Conservation (phyloP, 768 basidiomycete species). For the Suillus placidus region DNA sequence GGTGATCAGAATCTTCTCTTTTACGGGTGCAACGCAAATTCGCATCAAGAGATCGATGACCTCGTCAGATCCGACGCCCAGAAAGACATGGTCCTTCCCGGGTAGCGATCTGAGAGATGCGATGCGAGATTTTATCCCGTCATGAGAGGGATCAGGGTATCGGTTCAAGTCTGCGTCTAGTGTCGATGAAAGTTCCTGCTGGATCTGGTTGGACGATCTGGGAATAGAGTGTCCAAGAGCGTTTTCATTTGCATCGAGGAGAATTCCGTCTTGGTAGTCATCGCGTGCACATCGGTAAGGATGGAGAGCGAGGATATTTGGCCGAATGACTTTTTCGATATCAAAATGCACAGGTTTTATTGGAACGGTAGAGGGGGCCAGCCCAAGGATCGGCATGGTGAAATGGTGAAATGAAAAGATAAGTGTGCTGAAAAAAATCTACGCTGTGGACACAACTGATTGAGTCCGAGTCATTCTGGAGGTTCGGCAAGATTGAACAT, state of each 20-base stretch:
- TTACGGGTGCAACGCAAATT: constrained; percentile 77
- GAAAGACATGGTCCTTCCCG: constrained; percentile 70
- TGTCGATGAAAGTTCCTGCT: constrained; percentile 40
- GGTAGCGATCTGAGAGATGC: constrained; percentile 73
- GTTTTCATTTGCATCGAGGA: constrained; percentile 98
- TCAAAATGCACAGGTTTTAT: constrained; percentile 78
- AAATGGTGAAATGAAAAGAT: neutral
- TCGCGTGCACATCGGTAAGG: constrained; percentile 97
- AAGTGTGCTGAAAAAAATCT: neutral
- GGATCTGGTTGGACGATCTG: constrained; percentile 30
- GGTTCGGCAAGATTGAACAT: neutral
- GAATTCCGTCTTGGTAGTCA: constrained; percentile 88
- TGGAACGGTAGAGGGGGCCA: constrained; percentile 45
- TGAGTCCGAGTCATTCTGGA: constrained; percentile 9
- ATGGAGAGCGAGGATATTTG: constrained; percentile 88
- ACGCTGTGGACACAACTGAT: neutral
- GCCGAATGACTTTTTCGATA: constrained; percentile 83
- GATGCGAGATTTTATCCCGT: constrained; percentile 74
- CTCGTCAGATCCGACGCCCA: constrained; percentile 97
- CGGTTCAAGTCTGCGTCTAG: constrained; percentile 70
- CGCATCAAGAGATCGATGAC: constrained; percentile 94
- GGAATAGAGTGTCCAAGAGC: constrained; percentile 85
- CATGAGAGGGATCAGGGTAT: constrained; percentile 92
- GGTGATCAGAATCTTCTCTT: constrained; percentile 83
- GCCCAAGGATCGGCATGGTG: constrained; percentile 68